Conservation (phyloP, 2,329 filamentous ascomycete species). For the Fusarium pilosicola region DNA sequence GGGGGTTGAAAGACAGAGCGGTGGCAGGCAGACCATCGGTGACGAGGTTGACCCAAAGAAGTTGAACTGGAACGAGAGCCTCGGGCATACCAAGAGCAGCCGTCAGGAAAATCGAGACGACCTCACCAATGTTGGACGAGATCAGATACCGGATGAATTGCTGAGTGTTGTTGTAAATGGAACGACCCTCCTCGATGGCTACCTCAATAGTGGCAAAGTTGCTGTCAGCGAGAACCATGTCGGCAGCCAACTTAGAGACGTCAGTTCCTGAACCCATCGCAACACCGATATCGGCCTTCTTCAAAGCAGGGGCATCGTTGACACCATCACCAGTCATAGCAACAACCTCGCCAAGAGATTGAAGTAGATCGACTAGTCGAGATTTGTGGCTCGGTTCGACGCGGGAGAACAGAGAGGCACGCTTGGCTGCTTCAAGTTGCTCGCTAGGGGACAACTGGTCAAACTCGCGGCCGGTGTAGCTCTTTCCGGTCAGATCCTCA, state of each 20-base stretch:
- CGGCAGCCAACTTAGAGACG: slow-evolving; percentile 93
- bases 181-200: slow-evolving; percentile 95
- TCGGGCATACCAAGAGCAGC: slow-evolving; percentile 97
- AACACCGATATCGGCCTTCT: slow-evolving; percentile 98
- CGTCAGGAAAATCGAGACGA: slow-evolving; percentile 98
- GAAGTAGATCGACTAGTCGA: slow-evolving; percentile 95
- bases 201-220: slow-evolving; percentile 98
- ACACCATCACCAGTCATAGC: slow-evolving; percentile 99
- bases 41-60: slow-evolving; percentile 98
- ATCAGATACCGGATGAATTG: slow-evolving; percentile 99
- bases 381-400: slow-evolving; percentile 97
- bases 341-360: slow-evolving; percentile 91
- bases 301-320: slow-evolving; percentile 96
- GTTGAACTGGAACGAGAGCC: slow-evolving; percentile 94
- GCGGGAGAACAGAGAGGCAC: slow-evolving; percentile 91
- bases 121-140: slow-evolving; percentile 98
- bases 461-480: slow-evolving; percentile 94
- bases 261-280: slow-evolving; percentile 99
- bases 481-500: slow-evolving; percentile 90
- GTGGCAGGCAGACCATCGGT: slow-evolving; percentile 97
- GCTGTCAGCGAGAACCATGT: slow-evolving; percentile 98
- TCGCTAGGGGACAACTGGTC: slow-evolving; percentile 82
- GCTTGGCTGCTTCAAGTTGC: slow-evolving; percentile 84
- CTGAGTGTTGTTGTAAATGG: slow-evolving; percentile 99
- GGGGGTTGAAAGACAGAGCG: slow-evolving; percentile 97